A percentile compares a stretch with the other conserved stretches of the same genome.
phyloP scores from a whole-genome alignment of 192 early-diverging fungal species.

The Paraglomus brasilianum region DNA sequence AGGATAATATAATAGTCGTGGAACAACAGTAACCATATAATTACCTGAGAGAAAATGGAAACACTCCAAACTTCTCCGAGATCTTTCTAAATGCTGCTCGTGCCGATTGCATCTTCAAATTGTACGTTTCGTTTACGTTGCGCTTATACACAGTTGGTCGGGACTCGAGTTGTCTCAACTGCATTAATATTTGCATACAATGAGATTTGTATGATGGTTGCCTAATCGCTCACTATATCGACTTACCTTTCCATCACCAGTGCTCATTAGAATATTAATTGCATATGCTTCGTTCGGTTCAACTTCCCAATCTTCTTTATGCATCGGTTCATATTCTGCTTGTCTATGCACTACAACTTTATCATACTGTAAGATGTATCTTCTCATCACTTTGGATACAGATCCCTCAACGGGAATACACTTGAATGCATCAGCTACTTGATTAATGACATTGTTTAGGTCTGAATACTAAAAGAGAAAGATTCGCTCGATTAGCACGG shows the following conservation, averaged over 20 bases:
- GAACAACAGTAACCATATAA: conserved; percentile 33
- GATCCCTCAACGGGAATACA: conserved; percentile 70
- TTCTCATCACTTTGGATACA: conserved; percentile 68
- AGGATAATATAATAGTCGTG: conserved; percentile 31
- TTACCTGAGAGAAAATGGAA: conserved; percentile 73
- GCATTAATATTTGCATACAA: background rate
- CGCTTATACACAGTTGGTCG: conserved; percentile 67
- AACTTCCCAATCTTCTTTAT: conserved; percentile 64
- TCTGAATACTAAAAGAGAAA: conserved; percentile 48
- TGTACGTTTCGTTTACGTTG: conserved; percentile 71
- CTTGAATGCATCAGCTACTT: conserved; percentile 59
- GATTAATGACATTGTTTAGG: conserved; percentile 58
- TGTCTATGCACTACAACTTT: conserved; percentile 58
- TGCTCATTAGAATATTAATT: conserved; percentile 67
- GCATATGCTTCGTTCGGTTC: conserved; percentile 72
- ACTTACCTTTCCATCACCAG: conserved; percentile 57
- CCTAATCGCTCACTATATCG: too few relatives aligned
- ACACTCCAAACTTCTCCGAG: conserved; percentile 61
- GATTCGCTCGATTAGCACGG: background rate
- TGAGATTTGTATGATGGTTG: conserved; percentile 16
- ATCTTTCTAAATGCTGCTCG: conserved; percentile 63
- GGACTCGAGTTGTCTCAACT: conserved; percentile 44
- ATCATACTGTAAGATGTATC: conserved; percentile 66
- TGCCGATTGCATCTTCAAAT: conserved; percentile 68
- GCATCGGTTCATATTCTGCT: conserved; percentile 55